Percentiles rank a stretch among this genome's conserved stretches.
Conservation (phyloP, 2,329 filamentous ascomycete genomes). For the Pseudocercospora crystallina region DNA sequence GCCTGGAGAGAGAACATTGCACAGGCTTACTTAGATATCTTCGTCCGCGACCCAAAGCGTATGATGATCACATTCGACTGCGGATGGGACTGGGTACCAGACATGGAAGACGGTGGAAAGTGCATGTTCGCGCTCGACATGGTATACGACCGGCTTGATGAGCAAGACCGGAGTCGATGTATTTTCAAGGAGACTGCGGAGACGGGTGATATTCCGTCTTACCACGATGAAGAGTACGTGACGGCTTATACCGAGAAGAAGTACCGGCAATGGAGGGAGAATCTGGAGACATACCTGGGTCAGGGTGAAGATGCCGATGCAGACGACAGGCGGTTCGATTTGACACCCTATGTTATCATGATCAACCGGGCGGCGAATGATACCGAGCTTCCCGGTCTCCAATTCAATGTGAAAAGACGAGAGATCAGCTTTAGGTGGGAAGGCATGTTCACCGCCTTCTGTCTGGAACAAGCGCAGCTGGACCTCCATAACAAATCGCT, state of each 20-base stretch:
- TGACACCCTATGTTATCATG: not conserved
- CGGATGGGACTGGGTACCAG: not conserved
- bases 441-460: not conserved
- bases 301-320: not conserved
- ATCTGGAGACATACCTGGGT: not conserved
- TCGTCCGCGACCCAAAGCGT: not conserved
- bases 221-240: not conserved
- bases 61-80: not conserved
- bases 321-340: not conserved
- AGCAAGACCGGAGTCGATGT: not conserved
- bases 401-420: not conserved
- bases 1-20: not conserved
- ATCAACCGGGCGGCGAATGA: not conserved
- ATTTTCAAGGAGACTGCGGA: not conserved
- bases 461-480: not conserved
- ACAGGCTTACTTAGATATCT: not conserved
- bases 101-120: not conserved
- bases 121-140: not conserved
- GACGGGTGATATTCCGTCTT: not conserved
- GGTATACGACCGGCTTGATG: not conserved
- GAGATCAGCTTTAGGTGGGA: constrained; percentile 4
- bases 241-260: not conserved
- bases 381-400: not conserved
- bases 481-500: not conserved
- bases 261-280: not conserved